phyloP scores from a whole-genome alignment of 164 flowering plant species.

The Kalanchoe fedtschenkoi region DNA sequence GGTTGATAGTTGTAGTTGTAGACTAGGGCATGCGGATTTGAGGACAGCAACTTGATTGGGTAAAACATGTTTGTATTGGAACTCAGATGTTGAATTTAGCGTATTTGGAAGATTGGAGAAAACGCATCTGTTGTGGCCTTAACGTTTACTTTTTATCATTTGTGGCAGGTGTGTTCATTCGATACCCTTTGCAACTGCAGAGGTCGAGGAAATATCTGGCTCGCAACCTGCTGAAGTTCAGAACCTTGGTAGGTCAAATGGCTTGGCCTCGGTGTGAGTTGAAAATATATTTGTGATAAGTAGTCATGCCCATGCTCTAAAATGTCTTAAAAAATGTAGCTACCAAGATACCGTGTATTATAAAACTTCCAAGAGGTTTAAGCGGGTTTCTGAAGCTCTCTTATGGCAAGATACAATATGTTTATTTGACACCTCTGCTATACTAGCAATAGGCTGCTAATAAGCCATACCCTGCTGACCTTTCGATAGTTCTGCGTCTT shows the following conservation, averaged over 20 bases:
- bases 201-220: conserved; percentile 68
- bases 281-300: neutral
- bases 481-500: neutral
- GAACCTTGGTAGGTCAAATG: conserved; percentile 56
- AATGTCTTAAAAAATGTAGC: neutral
- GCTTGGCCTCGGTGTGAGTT: neutral
- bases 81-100: too few relatives aligned
- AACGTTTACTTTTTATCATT: neutral
- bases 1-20: neutral
- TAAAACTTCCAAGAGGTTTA: too few relatives aligned
- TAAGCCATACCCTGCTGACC: neutral
- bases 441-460: too few relatives aligned
- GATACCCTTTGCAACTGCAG: conserved; percentile 56
- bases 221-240: conserved; percentile 80
- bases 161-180: conserved; percentile 43
- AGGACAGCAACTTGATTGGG: too few relatives aligned
- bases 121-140: neutral
- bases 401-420: neutral
- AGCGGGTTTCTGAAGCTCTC: too few relatives aligned
- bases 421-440: too few relatives aligned
- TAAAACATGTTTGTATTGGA: too few relatives aligned
- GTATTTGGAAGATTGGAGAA: neutral
- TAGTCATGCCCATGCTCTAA: neutral
- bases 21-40: too few relatives aligned
- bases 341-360: too few relatives aligned